Evolutionary conservation across 1,139 yeast species (phyloP).

Genomic region (Blastobotrys malaysiensis): DNA sequence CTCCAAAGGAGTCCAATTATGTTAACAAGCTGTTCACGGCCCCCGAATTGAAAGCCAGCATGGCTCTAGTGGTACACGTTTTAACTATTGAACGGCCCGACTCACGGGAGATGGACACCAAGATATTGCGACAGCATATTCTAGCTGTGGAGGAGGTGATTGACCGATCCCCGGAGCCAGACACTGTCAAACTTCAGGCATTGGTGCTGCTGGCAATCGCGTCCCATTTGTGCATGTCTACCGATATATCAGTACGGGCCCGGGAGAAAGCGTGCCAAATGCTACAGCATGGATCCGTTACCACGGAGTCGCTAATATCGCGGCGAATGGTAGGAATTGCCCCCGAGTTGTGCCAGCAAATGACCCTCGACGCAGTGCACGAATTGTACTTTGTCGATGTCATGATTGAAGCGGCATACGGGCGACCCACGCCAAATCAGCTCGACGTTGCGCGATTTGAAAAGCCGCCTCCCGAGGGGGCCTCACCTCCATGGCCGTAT

Average conservation of each 20-base stretch:
- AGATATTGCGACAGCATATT: background rate
- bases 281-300: background rate
- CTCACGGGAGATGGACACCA: background rate
- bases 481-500: background rate
- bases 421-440: background rate
- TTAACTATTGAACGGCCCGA: background rate
- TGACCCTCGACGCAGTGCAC: conserved; percentile 4
- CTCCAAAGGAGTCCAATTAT: conserved; percentile 2
- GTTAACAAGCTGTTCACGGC: conserved; percentile 4
- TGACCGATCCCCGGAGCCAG: background rate
- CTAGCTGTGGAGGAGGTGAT: background rate
- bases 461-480: background rate
- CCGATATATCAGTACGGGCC: background rate
- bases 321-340: background rate
- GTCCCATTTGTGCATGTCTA: conserved; percentile 2
- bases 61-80: background rate
- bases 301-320: background rate
- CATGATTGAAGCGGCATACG: conserved; percentile 5
- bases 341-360: background rate
- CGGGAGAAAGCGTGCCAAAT: conserved; percentile 3
- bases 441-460: background rate
- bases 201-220: conserved; percentile 3
- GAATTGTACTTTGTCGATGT: conserved; percentile 7
- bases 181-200: conserved; percentile 7
- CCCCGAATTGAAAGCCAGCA: background rate